A percentile compares a stretch with the other conserved stretches of the same genome.
Evolutionary conservation across 306 rosid species (phyloP).

Genomic region (Macrotyloma uniflorum): DNA sequence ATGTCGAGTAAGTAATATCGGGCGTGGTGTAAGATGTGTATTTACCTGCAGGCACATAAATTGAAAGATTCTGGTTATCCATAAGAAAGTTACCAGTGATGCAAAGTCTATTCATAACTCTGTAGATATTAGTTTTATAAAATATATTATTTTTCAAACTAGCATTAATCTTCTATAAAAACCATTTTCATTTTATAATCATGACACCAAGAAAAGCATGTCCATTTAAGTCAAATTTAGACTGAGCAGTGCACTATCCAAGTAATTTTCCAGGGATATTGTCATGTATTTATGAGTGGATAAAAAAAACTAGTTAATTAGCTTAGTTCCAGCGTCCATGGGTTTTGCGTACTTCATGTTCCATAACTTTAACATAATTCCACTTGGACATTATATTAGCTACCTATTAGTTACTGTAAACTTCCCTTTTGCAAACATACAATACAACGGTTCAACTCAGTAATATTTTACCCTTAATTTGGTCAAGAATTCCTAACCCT

Average conservation of each 20-base stretch:
- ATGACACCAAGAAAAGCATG: background rate
- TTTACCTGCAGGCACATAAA: conserved; percentile 68
- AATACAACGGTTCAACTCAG: background rate
- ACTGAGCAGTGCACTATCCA: background rate
- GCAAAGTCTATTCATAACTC: background rate
- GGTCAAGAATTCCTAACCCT: background rate
- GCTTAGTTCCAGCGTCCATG: conserved; percentile 6
- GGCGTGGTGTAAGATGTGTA: conserved; percentile 98
- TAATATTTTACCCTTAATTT: background rate
- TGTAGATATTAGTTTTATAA: background rate
- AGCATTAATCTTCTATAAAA: conserved; percentile 16
- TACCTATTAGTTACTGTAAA: background rate
- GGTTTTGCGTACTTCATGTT: conserved; percentile 13
- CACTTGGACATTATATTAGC: background rate
- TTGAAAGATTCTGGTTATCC: too few species aligned
- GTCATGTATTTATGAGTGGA: background rate
- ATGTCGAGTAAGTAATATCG: conserved; percentile 95
- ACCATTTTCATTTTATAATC: conserved; percentile 25
- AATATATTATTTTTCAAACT: conserved; percentile 1
- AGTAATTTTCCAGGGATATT: background rate
- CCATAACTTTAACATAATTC: background rate
- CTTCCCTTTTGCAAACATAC: background rate
- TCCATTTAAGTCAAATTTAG: background rate
- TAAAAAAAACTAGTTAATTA: background rate
- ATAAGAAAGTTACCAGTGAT: conserved; percentile 1